These are phyloP conservation scores for Grosmannia clavigera DNA, from an alignment of 2,329 filamentous ascomycete genomes.

Conservation along the genomic window DNA sequence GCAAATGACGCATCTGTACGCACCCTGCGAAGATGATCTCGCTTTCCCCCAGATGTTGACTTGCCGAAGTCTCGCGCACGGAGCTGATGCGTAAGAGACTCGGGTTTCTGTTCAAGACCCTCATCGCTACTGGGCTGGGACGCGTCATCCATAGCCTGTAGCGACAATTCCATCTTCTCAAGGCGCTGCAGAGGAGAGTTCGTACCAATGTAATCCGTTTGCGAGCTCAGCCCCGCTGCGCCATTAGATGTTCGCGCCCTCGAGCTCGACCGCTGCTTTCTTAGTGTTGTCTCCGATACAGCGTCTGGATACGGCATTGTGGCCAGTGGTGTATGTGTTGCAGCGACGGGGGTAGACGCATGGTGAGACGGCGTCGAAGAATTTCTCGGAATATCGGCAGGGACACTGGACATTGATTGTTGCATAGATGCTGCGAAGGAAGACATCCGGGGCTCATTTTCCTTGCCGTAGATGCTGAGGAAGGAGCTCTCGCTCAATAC, in stretches of 20 bases:
- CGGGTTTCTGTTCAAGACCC: conserved; percentile 11
- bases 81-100: conserved; percentile 10
- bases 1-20: conserved; percentile 31
- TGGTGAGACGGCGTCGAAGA: background rate
- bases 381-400: background rate
- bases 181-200: conserved; percentile 38
- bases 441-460: conserved; percentile 16
- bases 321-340: background rate
- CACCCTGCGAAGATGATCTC: conserved; percentile 34
- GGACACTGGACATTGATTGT: background rate
- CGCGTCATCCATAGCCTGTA: conserved; percentile 17
- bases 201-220: conserved; percentile 31
- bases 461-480: conserved; percentile 48
- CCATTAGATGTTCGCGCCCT: conserved; percentile 17
- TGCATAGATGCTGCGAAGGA: conserved; percentile 14
- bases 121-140: conserved; percentile 20
- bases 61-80: conserved; percentile 13
- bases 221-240: conserved; percentile 28
- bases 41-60: conserved; percentile 29
- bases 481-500: conserved; percentile 58
- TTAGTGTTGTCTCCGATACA: conserved; percentile 11
- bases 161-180: conserved; percentile 28
- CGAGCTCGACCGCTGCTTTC: conserved; percentile 20
- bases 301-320: background rate
- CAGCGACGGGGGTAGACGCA: background rate